Percentiles rank a stretch among this genome's conserved stretches.
These are phyloP conservation scores for Fusarium sp. DNA, from an alignment of 2,329 filamentous ascomycete genomes.

Conservation along the genomic window DNA sequence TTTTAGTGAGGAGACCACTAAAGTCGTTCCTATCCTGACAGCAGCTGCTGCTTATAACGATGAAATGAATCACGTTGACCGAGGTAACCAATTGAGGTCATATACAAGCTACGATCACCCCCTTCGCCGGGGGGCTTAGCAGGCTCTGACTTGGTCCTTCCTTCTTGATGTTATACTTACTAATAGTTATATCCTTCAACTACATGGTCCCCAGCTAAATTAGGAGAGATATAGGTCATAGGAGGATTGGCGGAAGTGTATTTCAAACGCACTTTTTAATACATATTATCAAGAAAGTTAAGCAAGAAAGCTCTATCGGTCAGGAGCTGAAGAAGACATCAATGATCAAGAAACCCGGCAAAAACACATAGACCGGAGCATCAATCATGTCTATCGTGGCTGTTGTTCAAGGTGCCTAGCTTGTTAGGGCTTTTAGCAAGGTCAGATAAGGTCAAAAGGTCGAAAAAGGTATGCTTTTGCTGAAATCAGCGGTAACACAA, in stretches of 20 bases:
- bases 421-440: no score
- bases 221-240: neutral
- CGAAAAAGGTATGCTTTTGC: no score
- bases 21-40: neutral
- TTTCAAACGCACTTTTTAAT: conserved; percentile 3
- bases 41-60: neutral
- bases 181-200: conserved; percentile 9
- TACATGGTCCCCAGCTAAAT: neutral
- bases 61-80: neutral
- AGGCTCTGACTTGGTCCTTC: conserved; percentile 14
- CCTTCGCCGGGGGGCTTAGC: neutral
- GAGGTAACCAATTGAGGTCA: neutral
- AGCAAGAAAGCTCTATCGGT: neutral
- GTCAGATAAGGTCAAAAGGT: no score
- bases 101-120: neutral
- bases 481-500: no score
- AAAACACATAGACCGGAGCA: neutral
- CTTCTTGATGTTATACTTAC: conserved; percentile 14
- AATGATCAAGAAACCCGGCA: neutral
- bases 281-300: neutral
- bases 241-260: neutral
- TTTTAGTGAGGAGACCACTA: neutral
- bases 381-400: neutral
- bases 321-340: neutral
- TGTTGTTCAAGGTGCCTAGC: no score